Conservation (phyloP, 1,284 basidiomycete genomes). For the Rhodotorula sp. region DNA sequence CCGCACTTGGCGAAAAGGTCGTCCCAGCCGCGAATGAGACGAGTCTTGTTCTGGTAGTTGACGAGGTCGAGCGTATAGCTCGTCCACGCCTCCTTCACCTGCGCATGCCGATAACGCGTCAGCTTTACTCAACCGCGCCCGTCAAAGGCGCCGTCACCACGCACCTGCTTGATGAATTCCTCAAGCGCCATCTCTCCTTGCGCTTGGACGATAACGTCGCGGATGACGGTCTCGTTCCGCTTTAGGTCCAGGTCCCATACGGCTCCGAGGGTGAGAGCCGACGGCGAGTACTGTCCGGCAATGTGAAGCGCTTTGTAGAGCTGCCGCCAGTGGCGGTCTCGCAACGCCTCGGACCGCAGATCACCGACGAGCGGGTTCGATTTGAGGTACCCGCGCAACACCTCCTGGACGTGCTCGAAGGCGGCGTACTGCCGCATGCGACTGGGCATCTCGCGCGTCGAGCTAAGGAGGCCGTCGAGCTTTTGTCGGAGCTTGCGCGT, state of each 20-base stretch:
- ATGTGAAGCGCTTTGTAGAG: constrained; percentile 83
- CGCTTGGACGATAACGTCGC: constrained; percentile 94
- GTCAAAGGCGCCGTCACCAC: constrained; percentile 13
- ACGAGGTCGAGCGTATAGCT: constrained; percentile 93
- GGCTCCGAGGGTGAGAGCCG: constrained; percentile 87
- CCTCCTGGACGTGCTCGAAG: constrained; percentile 96
- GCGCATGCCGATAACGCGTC: constrained; percentile 42
- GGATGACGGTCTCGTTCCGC: constrained; percentile 84
- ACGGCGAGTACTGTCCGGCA: constrained; percentile 47
- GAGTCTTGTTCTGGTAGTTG: constrained; percentile 98
- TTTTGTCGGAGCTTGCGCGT: constrained; percentile 92
- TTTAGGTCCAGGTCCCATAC: constrained; percentile 97
- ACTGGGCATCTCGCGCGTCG: constrained; percentile 97
- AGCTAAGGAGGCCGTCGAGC: constrained; percentile 79
- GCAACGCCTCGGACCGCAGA: constrained; percentile 93
- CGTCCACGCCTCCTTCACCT: constrained; percentile 96
- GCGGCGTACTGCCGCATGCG: constrained; percentile 99
- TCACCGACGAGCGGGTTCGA: constrained; percentile 85
- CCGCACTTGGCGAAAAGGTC: constrained; percentile 94
- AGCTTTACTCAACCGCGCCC: not conserved
- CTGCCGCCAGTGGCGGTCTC: constrained; percentile 98
- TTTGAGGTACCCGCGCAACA: constrained; percentile 79
- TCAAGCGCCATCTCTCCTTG: constrained; percentile 73
- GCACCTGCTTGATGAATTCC: constrained; percentile 57
- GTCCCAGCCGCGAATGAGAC: constrained; percentile 95